A percentile compares a stretch with the other conserved stretches of the same genome.
These are phyloP conservation scores for Gracilaria domingensis DNA, from an alignment of 23 red algal species.

Conservation along the genomic window DNA sequence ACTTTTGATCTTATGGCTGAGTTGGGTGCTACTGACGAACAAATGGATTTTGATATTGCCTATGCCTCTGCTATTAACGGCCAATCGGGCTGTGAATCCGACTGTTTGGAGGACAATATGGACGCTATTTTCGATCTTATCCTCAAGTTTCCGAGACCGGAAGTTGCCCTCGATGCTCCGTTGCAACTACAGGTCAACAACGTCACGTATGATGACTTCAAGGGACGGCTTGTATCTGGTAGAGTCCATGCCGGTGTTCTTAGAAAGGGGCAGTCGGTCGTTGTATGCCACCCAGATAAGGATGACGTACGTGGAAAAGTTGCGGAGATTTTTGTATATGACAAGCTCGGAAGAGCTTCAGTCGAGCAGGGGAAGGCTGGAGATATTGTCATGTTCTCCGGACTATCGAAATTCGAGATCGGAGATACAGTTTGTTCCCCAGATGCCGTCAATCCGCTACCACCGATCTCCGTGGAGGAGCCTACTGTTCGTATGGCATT, in stretches of 20 bases:
- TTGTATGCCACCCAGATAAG: conserved; percentile 70
- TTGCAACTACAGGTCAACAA: conserved; percentile 88
- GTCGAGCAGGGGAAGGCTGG: conserved; percentile 83
- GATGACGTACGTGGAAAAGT: conserved; percentile 62
- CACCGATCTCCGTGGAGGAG: conserved; percentile 84
- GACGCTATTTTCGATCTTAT: conserved; percentile 83
- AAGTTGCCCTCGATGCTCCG: conserved; percentile 68
- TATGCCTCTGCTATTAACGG: conserved; percentile 89
- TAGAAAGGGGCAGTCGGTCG: conserved; percentile 36
- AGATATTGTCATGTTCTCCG: conserved; percentile 89
- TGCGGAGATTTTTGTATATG: conserved; percentile 83
- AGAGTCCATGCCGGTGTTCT: conserved; percentile 81
- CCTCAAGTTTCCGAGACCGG: conserved; percentile 75
- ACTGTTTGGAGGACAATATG: conserved; percentile 73
- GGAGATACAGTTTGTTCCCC: conserved; percentile 84
- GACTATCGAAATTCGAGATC: conserved; percentile 80
- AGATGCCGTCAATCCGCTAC: conserved; percentile 58
- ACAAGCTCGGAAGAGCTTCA: conserved; percentile 83
- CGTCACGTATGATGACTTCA: conserved; percentile 92
- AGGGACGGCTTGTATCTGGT: conserved; percentile 84
- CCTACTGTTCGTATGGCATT: conserved; percentile 96
- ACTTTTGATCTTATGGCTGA: conserved; percentile 97
- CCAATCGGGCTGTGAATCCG: conserved; percentile 56
- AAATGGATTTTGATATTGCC: conserved; percentile 86
- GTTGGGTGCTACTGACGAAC: conserved; percentile 91